These are phyloP conservation scores for Elsinoe australis DNA, from an alignment of 2,329 filamentous ascomycete species.

Conservation along the genomic window DNA sequence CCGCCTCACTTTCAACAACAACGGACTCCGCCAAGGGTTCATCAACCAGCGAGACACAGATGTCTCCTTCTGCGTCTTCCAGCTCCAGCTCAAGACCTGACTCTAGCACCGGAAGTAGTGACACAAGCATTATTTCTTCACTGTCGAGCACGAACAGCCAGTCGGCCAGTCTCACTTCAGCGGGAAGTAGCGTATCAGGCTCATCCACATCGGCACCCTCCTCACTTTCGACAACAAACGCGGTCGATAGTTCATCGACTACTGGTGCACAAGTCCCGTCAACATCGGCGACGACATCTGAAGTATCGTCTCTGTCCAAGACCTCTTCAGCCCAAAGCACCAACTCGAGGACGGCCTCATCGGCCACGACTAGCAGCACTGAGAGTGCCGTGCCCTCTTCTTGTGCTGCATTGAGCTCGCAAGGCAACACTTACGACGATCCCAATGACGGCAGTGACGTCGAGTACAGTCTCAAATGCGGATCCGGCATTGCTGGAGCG, in stretches of 20 bases:
- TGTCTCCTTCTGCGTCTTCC: not conserved
- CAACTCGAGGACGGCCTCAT: slow-evolving; percentile 2
- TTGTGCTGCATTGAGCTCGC: not conserved
- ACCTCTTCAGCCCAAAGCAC: not conserved
- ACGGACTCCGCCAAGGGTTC: too few species aligned
- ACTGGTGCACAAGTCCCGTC: not conserved
- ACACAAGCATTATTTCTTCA: too few species aligned
- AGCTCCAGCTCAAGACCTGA: not conserved
- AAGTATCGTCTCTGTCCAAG: too few species aligned
- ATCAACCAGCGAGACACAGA: not conserved
- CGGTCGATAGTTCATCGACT: not conserved
- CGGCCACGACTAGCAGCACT: not conserved
- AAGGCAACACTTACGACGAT: not conserved
- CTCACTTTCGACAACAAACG: slow-evolving; percentile 2
- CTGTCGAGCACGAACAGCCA: too few species aligned
- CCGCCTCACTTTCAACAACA: not conserved
- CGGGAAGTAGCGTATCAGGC: not conserved
- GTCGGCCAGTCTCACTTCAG: not conserved
- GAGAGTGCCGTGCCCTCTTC: not conserved
- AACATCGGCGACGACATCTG: not conserved
- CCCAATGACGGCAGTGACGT: slow-evolving; percentile 1
- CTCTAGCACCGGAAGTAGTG: not conserved
- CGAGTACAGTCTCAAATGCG: not conserved
- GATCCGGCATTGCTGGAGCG: not conserved
- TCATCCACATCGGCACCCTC: slow-evolving; percentile 2